Conservation (phyloP, 768 basidiomycete species). For the Clitopilus passeckerianus region DNA sequence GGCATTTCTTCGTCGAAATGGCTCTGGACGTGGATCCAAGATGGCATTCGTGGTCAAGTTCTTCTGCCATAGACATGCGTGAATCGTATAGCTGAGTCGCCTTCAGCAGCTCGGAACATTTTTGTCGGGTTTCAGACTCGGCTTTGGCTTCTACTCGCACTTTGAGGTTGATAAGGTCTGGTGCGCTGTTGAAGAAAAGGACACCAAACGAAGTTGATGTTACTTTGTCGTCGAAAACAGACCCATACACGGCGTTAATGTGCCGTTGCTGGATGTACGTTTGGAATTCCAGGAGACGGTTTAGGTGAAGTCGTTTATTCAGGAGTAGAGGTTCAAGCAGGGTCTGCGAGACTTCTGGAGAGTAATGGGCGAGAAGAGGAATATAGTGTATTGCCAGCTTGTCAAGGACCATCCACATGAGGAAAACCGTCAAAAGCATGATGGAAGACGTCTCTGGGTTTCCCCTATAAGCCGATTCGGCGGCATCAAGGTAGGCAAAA, state of each 20-base stretch:
- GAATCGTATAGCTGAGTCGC: slow-evolving; percentile 15
- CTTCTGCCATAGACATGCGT: slow-evolving; percentile 7
- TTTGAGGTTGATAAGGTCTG: slow-evolving; percentile 18
- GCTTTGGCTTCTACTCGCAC: slow-evolving; percentile 23
- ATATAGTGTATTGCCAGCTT: slow-evolving; percentile 21
- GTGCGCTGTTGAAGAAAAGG: slow-evolving; percentile 26
- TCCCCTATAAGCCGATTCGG: slow-evolving; percentile 18
- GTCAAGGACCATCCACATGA: slow-evolving; percentile 47
- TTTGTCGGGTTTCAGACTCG: slow-evolving; percentile 8
- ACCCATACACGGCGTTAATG: slow-evolving; percentile 9
- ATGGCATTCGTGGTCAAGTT: slow-evolving; percentile 6
- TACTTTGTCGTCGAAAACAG: slow-evolving; percentile 25
- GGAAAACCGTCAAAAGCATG: slow-evolving; percentile 39
- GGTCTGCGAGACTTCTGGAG: slow-evolving; percentile 34
- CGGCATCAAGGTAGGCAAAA: slow-evolving; percentile 17
- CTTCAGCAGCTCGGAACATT: slow-evolving; percentile 18
- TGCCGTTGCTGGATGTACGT: slow-evolving; percentile 27
- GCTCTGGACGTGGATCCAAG: too few relatives aligned
- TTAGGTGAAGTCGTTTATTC: slow-evolving; percentile 19
- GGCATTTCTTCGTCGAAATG: slow-evolving; percentile 10
- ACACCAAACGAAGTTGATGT: slow-evolving; percentile 20
- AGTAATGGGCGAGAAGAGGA: slow-evolving; percentile 37
- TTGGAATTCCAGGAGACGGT: slow-evolving; percentile 19
- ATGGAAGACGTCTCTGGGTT: slow-evolving; percentile 35
- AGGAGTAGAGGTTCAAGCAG: slow-evolving; percentile 40